These are phyloP conservation scores for Fusarium sp. DNA, from an alignment of 2,329 filamentous ascomycete species.

Conservation along the genomic window DNA sequence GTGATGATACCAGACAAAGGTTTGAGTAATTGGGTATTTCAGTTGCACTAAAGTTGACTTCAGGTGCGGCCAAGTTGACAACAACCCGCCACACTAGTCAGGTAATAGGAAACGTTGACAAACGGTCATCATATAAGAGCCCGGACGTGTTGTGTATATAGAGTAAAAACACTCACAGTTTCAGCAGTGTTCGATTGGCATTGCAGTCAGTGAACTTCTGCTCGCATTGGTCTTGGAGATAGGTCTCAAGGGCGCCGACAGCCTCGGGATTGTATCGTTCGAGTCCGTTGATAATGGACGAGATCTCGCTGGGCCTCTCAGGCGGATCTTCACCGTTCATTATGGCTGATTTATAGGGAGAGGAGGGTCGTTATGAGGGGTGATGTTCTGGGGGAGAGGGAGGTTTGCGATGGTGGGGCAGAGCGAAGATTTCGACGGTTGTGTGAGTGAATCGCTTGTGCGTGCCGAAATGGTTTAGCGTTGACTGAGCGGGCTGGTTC, in stretches of 20 bases:
- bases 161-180: conserved; percentile 78
- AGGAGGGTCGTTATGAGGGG: conserved; percentile 37
- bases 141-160: conserved; percentile 20
- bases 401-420: conserved; percentile 54
- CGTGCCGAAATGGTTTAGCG: conserved; percentile 48
- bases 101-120: conserved; percentile 99
- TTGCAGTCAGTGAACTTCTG: conserved; percentile 94
- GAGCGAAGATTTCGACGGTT: conserved; percentile 53
- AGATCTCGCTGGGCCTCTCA: conserved; percentile 91
- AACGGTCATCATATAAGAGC: conserved; percentile 71
- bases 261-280: conserved; percentile 99
- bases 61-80: conserved; percentile 56
- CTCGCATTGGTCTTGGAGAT: conserved; percentile 94
- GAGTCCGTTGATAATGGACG: conserved; percentile 92
- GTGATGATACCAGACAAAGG: not conserved
- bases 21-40: conserved; percentile 52
- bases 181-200: conserved; percentile 93
- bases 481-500: conserved; percentile 34
- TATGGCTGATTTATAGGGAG: conserved; percentile 47
- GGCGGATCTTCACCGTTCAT: conserved; percentile 85
- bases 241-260: conserved; percentile 90
- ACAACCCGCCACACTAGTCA: conserved; percentile 69
- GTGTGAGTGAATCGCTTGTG: conserved; percentile 52
- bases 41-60: conserved; percentile 80
- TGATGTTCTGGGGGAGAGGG: conserved; percentile 40